These are phyloP conservation scores for Piedraia hortae DNA, from an alignment of 2,329 filamentous ascomycete genomes.

Conservation along the genomic window DNA sequence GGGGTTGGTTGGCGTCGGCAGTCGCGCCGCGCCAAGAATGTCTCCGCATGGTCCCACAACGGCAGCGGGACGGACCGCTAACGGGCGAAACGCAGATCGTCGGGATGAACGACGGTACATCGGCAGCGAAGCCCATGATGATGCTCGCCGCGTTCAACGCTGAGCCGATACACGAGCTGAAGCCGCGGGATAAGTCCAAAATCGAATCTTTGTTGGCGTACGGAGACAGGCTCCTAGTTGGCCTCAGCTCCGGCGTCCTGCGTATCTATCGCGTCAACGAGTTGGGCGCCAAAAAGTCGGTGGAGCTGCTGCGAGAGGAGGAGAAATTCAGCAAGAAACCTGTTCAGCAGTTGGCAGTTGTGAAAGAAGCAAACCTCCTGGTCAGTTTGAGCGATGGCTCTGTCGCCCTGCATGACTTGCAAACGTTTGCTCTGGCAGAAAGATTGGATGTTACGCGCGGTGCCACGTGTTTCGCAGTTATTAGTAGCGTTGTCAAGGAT, in stretches of 20 bases:
- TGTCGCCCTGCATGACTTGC: conserved; percentile 69
- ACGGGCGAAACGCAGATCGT: too few relatives aligned
- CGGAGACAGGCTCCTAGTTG: conserved; percentile 75
- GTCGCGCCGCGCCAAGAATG: too few relatives aligned
- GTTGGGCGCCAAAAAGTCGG: conserved; percentile 21
- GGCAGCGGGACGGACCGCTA: too few relatives aligned
- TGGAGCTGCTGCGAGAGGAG: conserved; percentile 68
- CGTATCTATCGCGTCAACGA: conserved; percentile 72
- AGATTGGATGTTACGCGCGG: conserved; percentile 62
- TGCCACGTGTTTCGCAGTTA: conserved; percentile 71
- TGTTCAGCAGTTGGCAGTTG: conserved; percentile 78
- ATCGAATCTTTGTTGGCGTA: conserved; percentile 90
- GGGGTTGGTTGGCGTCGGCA: too few relatives aligned
- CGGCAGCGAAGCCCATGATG: too few relatives aligned
- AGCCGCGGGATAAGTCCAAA: conserved; percentile 79
- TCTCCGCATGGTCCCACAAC: neutral
- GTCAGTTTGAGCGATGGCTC: conserved; percentile 76
- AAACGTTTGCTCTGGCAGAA: conserved; percentile 59
- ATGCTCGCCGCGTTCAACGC: conserved; percentile 88
- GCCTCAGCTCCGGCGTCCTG: conserved; percentile 65
- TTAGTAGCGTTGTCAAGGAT: conserved; percentile 86
- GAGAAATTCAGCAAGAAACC: conserved; percentile 80
- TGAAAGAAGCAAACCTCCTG: conserved; percentile 81
- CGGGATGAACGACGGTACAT: too few relatives aligned
- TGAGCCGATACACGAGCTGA: conserved; percentile 89